phyloP scores from a whole-genome alignment of 495 filamentous ascomycete genomes.

The Tuber melanosporum region DNA sequence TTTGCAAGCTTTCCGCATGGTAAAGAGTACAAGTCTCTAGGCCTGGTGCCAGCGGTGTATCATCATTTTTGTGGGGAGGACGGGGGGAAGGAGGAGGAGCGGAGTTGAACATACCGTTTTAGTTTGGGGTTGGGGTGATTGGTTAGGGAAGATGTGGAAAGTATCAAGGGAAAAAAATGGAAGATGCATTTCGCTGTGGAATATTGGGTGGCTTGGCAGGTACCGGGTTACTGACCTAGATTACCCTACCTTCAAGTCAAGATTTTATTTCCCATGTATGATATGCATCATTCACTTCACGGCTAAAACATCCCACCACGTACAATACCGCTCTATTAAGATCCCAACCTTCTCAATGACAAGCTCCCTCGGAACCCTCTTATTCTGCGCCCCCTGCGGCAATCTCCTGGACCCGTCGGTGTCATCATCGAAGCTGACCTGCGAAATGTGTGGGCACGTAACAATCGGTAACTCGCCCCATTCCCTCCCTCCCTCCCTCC shows the following conservation, averaged over 20 bases:
- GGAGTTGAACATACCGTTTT: neutral
- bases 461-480: slow-evolving; percentile 71
- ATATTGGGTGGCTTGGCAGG: neutral
- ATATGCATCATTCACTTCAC: neutral
- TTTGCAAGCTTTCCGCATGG: slow-evolving; percentile 39
- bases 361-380: slow-evolving; percentile 79
- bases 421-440: slow-evolving; percentile 66
- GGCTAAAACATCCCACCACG: neutral
- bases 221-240: neutral
- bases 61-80: slow-evolving; percentile 28
- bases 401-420: slow-evolving; percentile 77
- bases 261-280: neutral
- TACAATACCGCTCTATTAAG: neutral
- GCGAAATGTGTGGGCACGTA: slow-evolving; percentile 74
- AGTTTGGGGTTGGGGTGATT: neutral
- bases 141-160: neutral
- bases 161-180: no score
- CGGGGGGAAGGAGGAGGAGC: neutral
- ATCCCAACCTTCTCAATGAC: slow-evolving; percentile 46
- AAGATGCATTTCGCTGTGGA: neutral
- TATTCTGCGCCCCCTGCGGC: slow-evolving; percentile 92
- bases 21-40: slow-evolving; percentile 43
- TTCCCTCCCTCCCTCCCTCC: neutral
- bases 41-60: slow-evolving; percentile 41
- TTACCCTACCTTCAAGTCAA: neutral